Percentiles rank a stretch among this genome's conserved stretches.
These are phyloP conservation scores for Wakefieldia striispora DNA, from an alignment of 768 basidiomycete genomes.

Conservation along the genomic window DNA sequence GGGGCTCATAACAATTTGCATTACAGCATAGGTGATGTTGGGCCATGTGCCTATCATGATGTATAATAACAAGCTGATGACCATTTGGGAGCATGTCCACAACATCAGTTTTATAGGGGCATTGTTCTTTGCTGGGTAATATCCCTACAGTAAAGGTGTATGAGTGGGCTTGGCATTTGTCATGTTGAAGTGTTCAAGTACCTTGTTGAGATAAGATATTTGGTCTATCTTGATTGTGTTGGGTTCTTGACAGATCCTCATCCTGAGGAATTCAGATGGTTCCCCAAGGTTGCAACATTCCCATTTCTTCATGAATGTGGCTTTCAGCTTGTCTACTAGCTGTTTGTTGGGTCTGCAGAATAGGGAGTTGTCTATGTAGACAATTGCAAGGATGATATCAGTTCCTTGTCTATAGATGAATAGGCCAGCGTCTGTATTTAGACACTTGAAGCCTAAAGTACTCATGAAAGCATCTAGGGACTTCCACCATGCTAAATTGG, in stretches of 20 bases:
- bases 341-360: not conserved
- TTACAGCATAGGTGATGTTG: constrained; percentile 33
- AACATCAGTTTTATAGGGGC: not conserved
- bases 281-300: too few species aligned
- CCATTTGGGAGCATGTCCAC: not conserved
- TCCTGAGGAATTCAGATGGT: not conserved
- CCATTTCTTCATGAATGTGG: not conserved
- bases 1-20: too few species aligned
- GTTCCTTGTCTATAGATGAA: not conserved
- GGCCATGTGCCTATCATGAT: constrained; percentile 27
- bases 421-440: not conserved
- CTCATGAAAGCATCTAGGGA: not conserved
- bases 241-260: not conserved
- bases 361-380: not conserved
- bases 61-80: constrained; percentile 29
- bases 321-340: not conserved
- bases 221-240: constrained; percentile 3
- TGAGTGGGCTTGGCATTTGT: constrained; percentile 7
- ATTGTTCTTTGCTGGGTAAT: not conserved
- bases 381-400: not conserved
- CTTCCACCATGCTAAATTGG: too few species aligned
- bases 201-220: constrained; percentile 10
- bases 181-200: constrained; percentile 10
- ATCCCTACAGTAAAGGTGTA: constrained; percentile 12
- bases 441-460: not conserved